These are phyloP conservation scores for Podospora fimiseda DNA, from an alignment of 495 filamentous ascomycete species.

Conservation along the genomic window DNA sequence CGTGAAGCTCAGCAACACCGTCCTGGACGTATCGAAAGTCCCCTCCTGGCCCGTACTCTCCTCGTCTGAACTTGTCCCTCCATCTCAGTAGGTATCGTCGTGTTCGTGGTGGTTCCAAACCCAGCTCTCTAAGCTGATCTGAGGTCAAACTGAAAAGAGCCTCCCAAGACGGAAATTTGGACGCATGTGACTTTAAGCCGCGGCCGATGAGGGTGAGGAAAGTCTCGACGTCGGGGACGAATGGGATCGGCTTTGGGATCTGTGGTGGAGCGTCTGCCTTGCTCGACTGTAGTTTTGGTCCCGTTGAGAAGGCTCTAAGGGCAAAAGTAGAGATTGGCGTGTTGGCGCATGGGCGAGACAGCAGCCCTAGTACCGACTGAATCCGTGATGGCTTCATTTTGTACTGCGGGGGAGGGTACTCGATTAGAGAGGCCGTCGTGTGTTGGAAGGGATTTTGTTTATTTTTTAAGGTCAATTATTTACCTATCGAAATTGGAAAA, in stretches of 20 bases:
- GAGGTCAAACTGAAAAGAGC: slow-evolving; percentile 76
- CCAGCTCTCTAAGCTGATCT: slow-evolving; percentile 68
- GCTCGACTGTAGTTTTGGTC: slow-evolving; percentile 23
- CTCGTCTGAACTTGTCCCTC: slow-evolving; percentile 74
- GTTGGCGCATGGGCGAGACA: slow-evolving; percentile 24
- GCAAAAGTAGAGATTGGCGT: slow-evolving; percentile 13
- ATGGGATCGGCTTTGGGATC: slow-evolving; percentile 68
- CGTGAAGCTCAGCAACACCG: slow-evolving; percentile 61
- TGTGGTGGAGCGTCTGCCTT: slow-evolving; percentile 33
- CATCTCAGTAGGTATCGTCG: slow-evolving; percentile 80
- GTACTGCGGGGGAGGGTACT: slow-evolving; percentile 9
- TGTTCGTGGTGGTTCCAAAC: slow-evolving; percentile 76
- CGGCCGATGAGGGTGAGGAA: slow-evolving; percentile 93
- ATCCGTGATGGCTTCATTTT: slow-evolving; percentile 27
- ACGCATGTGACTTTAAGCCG: slow-evolving; percentile 65
- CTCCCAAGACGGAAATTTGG: slow-evolving; percentile 84
- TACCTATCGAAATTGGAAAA: slow-evolving; percentile 15
- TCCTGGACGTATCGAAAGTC: slow-evolving; percentile 66
- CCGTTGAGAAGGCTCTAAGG: slow-evolving; percentile 17
- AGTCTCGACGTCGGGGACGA: slow-evolving; percentile 77
- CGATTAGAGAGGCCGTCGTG: slow-evolving; percentile 5
- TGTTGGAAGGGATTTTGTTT: neutral
- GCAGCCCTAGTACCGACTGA: slow-evolving; percentile 24
- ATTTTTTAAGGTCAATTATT: neutral
- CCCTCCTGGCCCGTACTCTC: slow-evolving; percentile 70